These are phyloP conservation scores for Annulohypoxylon maeteangense DNA, from an alignment of 495 filamentous ascomycete genomes.

Conservation along the genomic window DNA sequence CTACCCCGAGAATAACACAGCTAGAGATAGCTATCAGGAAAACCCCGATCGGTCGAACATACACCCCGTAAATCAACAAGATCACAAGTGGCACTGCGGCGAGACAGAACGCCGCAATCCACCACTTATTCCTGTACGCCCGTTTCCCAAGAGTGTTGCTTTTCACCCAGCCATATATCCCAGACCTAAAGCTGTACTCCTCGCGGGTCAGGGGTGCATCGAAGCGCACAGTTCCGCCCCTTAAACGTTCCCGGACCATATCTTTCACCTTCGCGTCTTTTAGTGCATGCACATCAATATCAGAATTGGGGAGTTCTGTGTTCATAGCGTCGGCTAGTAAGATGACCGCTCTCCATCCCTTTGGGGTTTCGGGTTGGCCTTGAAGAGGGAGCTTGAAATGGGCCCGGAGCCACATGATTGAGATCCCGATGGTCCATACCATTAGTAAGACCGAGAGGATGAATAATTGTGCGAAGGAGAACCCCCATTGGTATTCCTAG, in stretches of 20 bases:
- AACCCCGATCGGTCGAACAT: neutral
- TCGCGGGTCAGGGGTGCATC: neutral
- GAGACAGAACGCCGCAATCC: neutral
- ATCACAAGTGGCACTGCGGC: neutral
- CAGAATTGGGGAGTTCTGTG: neutral
- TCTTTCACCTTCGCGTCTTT: neutral
- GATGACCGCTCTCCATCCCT: conserved; percentile 13
- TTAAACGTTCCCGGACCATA: neutral
- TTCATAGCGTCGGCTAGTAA: neutral
- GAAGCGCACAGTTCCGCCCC: neutral
- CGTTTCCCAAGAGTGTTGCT: neutral
- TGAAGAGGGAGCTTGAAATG: conserved; percentile 13
- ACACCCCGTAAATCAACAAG: neutral
- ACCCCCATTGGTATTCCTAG: conserved; percentile 32
- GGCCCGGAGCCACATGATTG: conserved; percentile 20
- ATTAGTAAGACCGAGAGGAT: conserved; percentile 2
- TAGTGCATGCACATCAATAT: neutral
- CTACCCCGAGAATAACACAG: neutral
- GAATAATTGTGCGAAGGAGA: conserved; percentile 29
- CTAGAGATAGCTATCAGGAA: neutral
- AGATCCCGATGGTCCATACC: conserved; percentile 32
- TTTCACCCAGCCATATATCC: neutral
- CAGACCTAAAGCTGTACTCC: neutral
- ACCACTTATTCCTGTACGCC: neutral
- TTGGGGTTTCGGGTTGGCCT: conserved; percentile 20